Base-by-base conservation (phyloP, 208 protist species). In the Crithidia sp. region DNA sequence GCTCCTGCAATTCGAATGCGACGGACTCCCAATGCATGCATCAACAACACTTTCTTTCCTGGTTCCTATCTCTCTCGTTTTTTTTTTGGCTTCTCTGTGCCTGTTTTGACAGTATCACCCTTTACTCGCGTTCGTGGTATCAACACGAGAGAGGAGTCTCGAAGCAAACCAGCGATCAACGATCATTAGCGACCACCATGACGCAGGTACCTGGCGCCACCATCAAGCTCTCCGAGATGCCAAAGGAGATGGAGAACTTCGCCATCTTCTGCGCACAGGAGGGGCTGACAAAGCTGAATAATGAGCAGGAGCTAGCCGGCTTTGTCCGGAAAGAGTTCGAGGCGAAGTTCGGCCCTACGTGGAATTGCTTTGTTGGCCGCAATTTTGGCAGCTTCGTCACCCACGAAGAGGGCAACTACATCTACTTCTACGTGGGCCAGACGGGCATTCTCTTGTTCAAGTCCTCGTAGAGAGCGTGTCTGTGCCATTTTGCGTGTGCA, bases 301-400 rank as follows among this genome's bases (percentile, higher is more conserved):
- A 99, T 53, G 99, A 99, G 75, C 99, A 99, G 75, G 99, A 99
- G 78, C 98, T 99, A 52, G 99, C 99, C 5, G 94, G 96, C 4
- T 98, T 98, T 82, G 99, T 99, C 74, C 99, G 99, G 83, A 99
- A 99, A 80, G 98, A 99, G 77, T 99, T 99, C 75, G 98, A 99
- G 82, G 97, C 96, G 49, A 99, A 98, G 77, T 99, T 99, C 82
- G 94, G 97, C 71, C 98, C 98, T 2, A 99, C 98, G 40, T 99
- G 99, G 99, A 99, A 99, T 87, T 99, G 98, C 89, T 99, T 99
- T 84, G 99, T 99, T 36, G 99, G 99, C 54, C 92, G 99, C 62
- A 99, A 99, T 86, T 99, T 99, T 88, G 99, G 99, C 54, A 99
- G 99, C 65, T 99, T 99, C 84, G 98, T 99, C 44, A 99, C 99